Base-by-base conservation (phyloP, 306 rosid species). In the Cicer chorassanicum region DNA sequence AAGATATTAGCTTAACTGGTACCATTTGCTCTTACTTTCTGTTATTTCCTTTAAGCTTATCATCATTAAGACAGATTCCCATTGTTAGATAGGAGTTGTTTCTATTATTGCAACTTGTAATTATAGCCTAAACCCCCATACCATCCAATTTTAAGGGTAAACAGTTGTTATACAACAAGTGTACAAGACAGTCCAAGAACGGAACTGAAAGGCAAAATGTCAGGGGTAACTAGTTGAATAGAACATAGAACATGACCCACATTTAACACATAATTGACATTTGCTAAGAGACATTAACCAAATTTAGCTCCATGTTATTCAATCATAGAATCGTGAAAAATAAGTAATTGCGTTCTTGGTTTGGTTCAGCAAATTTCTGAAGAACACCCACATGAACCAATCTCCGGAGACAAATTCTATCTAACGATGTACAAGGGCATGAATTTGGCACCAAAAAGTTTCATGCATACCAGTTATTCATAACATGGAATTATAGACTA, bases 91-190 rank as follows among this genome's bases (percentile, higher is more conserved):
- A 61, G 63, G 40, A 9, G n/a, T 24, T 56, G 61, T 55, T 55
- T 16, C 62, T 19, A 11, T 11, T 9, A 11, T 56, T 56, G 38
- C 63, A 56, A 53, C 38, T 41, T 40, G 44, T 42, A 76, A 65
- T n/a, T 21, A 21, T 59, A 66, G 24, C 13, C 40, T 14, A 42
- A 55, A 18, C 38, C 62, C 62, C 36, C 12, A 8, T 42, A 49
- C 39, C 60, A 71, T 44, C 21, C 66, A 65, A 79, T 55, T 72
- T 42, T 49, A 65, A 64, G 60, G 41, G 65, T 34, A 60, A 29
- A 13, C 10, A 6, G 1, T 12, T 61, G 36, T 36, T 13, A 61
- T 36, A 34, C 1, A 11, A 34, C 4, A 2, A 60, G 66, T 6
- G 19, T 12, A 12, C 42, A 60, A 12, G 41, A 12, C 66, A 13